Evolutionary conservation across 164 flowering plant genomes (phyloP).

Genomic region (Chimonanthus salicifolius): DNA sequence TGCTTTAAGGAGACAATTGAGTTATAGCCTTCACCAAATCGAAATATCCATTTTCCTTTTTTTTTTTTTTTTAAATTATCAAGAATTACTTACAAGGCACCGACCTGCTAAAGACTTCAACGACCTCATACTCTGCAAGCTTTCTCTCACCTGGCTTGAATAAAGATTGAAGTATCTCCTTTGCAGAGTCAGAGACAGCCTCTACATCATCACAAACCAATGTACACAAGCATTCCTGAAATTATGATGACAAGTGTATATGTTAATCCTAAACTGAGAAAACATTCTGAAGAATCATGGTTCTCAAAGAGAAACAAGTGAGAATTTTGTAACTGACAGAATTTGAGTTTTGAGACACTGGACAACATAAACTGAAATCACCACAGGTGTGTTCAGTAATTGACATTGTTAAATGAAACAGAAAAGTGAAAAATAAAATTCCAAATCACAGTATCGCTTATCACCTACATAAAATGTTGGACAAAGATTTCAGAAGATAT

Average conservation of each 20-base stretch:
- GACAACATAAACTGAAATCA: too few species aligned
- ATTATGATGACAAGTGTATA: too few species aligned
- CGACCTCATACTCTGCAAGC: constrained; percentile 45
- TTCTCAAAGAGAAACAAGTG: too few species aligned
- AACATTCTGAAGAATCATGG: too few species aligned
- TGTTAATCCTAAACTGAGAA: not conserved
- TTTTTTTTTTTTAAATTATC: not conserved
- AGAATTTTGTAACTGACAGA: too few species aligned
- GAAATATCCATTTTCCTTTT: not conserved
- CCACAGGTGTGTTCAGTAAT: too few species aligned
- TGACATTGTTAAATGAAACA: too few species aligned
- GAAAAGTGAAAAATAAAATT: too few species aligned
- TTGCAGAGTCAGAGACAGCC: constrained; percentile 65
- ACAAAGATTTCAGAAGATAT: too few species aligned
- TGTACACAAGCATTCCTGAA: constrained; percentile 76
- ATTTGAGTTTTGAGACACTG: too few species aligned
- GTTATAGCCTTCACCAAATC: constrained; percentile 1
- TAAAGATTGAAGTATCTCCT: constrained; percentile 50
- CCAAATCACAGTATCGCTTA: too few species aligned
- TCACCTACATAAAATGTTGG: too few species aligned
- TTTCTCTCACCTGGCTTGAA: constrained; percentile 31
- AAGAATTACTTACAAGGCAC: constrained; percentile 1
- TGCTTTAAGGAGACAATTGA: constrained; percentile 20
- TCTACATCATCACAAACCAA: constrained; percentile 78
- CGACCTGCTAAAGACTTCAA: constrained; percentile 70